These are phyloP conservation scores for Manihot esculenta DNA, from an alignment of 441 rosid species.

Conservation along the genomic window DNA sequence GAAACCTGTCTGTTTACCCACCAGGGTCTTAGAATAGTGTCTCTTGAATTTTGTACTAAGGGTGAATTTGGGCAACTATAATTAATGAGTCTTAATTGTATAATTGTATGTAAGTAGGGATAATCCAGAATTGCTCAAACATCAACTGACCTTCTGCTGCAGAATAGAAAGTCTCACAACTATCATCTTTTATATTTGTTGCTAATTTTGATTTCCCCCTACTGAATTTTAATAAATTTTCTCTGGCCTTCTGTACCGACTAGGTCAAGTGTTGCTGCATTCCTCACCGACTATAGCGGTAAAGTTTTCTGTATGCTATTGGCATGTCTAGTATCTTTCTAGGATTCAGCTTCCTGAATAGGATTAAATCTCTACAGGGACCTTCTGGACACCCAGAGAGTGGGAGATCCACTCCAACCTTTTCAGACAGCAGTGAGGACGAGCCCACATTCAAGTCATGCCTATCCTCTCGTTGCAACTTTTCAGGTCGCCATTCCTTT, in stretches of 20 bases:
- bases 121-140: neutral
- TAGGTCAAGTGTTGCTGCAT: slow-evolving; percentile 39
- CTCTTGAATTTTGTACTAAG: neutral
- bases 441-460: slow-evolving; percentile 41
- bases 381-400: slow-evolving; percentile 40
- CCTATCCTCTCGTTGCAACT: slow-evolving; percentile 41
- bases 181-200: slow-evolving; percentile 1
- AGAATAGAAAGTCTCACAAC: neutral
- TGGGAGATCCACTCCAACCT: slow-evolving; percentile 40
- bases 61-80: neutral
- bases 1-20: neutral
- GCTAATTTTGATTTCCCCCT: neutral
- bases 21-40: neutral
- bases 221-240: slow-evolving; percentile 2
- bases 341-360: slow-evolving; percentile 12
- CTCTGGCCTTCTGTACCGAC: slow-evolving; percentile 15
- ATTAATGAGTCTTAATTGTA: neutral
- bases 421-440: slow-evolving; percentile 49
- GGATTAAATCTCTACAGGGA: slow-evolving; percentile 33
- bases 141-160: neutral
- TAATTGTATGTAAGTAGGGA: neutral
- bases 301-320: slow-evolving; percentile 12
- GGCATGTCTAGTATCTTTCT: neutral
- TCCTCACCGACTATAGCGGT: slow-evolving; percentile 43
- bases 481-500: slow-evolving; percentile 42